phyloP scores from a whole-genome alignment of 2,329 filamentous ascomycete genomes.

The Colletotrichum sp. region DNA sequence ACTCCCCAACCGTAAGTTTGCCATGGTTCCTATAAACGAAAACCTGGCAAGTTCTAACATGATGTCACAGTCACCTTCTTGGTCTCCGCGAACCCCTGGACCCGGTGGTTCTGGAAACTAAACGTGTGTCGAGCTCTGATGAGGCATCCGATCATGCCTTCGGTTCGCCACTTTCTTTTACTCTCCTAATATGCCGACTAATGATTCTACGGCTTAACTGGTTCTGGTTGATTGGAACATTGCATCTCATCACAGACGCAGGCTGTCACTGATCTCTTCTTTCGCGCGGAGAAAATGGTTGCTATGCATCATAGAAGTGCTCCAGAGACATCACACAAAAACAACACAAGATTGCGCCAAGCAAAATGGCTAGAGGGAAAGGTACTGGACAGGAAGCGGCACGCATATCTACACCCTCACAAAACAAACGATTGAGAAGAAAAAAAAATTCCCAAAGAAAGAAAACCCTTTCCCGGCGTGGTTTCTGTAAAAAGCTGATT shows the following conservation, averaged over 20 bases:
- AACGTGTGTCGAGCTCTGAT: slow-evolving; percentile 29
- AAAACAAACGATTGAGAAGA: neutral
- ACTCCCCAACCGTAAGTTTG: slow-evolving; percentile 67
- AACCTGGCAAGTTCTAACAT: slow-evolving; percentile 28
- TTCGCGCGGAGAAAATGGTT: neutral
- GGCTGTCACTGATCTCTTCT: slow-evolving; percentile 24
- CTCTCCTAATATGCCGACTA: slow-evolving; percentile 40
- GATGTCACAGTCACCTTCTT: slow-evolving; percentile 46
- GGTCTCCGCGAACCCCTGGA: slow-evolving; percentile 51
- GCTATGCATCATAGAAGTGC: slow-evolving; percentile 23
- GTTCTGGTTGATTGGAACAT: slow-evolving; percentile 17
- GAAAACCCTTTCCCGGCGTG: neutral
- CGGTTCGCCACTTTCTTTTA: slow-evolving; percentile 10
- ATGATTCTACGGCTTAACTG: slow-evolving; percentile 34
- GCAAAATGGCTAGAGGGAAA: neutral
- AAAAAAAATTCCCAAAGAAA: neutral
- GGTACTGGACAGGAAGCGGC: neutral
- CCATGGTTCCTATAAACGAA: neutral
- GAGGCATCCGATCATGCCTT: neutral
- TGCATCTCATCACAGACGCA: slow-evolving; percentile 21
- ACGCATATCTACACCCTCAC: neutral
- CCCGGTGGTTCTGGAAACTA: slow-evolving; percentile 48
- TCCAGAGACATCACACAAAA: slow-evolving; percentile 4
- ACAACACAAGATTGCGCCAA: slow-evolving; percentile 10
- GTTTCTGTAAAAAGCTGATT: slow-evolving; percentile 23